Evolutionary conservation across 2,329 filamentous ascomycete genomes (phyloP), one percentile per base, ranked within the genome.

Genomic region (Aspergillus fructus): DNA sequence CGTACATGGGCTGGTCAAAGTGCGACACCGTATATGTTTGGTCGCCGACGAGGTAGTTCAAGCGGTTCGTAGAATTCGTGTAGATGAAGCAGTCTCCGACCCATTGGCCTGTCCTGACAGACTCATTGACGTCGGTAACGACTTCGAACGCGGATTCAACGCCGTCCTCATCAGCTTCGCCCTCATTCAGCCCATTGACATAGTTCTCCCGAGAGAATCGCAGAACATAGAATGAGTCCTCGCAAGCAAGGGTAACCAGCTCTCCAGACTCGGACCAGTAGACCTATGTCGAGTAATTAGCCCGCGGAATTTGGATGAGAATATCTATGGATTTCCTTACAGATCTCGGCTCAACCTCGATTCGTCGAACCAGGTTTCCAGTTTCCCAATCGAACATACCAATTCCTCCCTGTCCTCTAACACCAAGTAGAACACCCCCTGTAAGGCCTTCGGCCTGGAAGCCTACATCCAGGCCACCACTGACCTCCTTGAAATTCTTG

Each of bases 11-110:
- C 72, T 93, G 89, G 76, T 99, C 94, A 69, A 97, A 97, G 78
- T 97, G 93, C 12, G 93, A 94, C 64, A 99, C 90, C 3, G 93
- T 97, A 81, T 97, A 97, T 13, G 92, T 96, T 78, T 97, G 93
- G 77, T 97, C 94, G 64, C 94, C 94, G 13, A 99, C 93, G 21
- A 99, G 86, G 79, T 97, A 97, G 81, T 97, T 97, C 59, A 99
- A 82, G 61, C 94, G 90, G 81, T 97, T 97, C 9, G 93, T 96
- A 74, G 85, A 90, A 82, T 96, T 97, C 55, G 94, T 97, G 83
- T 97, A 99, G 74, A 97, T 93, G 82, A 99, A 96, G 80, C 93
- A 96, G 79, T 99, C 94, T 61, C 94, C 94, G 56, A 99, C 90
- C 94, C 94, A 99, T 79, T 96, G 90, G 66, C 93, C 94, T 19